Percentiles rank a stretch among this genome's conserved stretches.
Conservation (phyloP, 768 basidiomycete species). For the Termitomyces bulborhizus region DNA sequence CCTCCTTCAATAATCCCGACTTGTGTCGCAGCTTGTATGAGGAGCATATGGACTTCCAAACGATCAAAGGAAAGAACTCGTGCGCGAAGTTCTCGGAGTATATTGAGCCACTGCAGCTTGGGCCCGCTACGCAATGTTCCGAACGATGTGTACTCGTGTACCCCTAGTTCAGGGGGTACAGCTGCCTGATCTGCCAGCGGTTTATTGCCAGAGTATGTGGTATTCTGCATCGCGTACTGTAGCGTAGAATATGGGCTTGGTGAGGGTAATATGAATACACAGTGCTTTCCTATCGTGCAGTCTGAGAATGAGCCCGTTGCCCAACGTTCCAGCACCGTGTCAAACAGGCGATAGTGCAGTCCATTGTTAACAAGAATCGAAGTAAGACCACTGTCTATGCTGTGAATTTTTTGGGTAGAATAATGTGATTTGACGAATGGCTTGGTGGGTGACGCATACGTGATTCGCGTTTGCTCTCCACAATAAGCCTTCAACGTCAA, state of each 20-base stretch:
- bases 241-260: slow-evolving; percentile 25
- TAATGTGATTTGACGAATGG: slow-evolving; percentile 28
- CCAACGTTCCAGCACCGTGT: slow-evolving; percentile 12
- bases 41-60: slow-evolving; percentile 33
- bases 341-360: slow-evolving; percentile 24
- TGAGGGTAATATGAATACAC: slow-evolving; percentile 23
- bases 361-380: slow-evolving; percentile 24
- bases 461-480: slow-evolving; percentile 18
- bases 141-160: slow-evolving; percentile 43
- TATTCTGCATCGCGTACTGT: slow-evolving; percentile 27
- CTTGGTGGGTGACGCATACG: slow-evolving; percentile 29
- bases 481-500: neutral
- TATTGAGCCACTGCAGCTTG: slow-evolving; percentile 44
- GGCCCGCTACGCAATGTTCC: slow-evolving; percentile 38
- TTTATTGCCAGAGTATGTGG: slow-evolving; percentile 35
- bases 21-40: slow-evolving; percentile 40
- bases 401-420: slow-evolving; percentile 9
- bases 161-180: slow-evolving; percentile 31
- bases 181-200: slow-evolving; percentile 33
- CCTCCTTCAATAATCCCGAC: slow-evolving; percentile 22
- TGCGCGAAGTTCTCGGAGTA: slow-evolving; percentile 37
- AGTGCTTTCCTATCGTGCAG: slow-evolving; percentile 14
- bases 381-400: neutral
- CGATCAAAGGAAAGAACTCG: slow-evolving; percentile 30
- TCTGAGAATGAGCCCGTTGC: slow-evolving; percentile 10